Conservation (phyloP, 2,329 filamentous ascomycete genomes). For the Colletotrichum sp. region DNA sequence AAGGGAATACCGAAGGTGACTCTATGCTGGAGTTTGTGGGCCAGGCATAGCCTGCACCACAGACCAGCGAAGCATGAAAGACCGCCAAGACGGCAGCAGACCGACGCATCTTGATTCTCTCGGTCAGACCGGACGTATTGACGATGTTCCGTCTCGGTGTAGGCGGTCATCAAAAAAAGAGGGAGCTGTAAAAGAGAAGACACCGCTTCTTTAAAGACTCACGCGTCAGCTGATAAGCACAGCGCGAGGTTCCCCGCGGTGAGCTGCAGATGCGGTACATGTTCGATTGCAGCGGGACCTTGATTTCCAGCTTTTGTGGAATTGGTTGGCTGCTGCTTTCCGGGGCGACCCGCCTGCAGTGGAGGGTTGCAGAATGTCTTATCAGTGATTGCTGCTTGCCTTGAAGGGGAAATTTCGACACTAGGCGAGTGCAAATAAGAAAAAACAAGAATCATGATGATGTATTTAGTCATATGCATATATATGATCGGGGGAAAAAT, state of each 20-base stretch:
- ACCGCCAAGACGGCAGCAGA: neutral
- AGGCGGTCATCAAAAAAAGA: neutral
- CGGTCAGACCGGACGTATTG: neutral
- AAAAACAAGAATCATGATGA: neutral
- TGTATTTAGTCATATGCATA: neutral
- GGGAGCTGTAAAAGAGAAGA: neutral
- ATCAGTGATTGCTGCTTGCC: neutral
- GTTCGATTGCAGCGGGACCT: neutral
- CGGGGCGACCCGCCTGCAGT: neutral
- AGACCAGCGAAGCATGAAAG: neutral
- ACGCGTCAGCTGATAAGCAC: neutral
- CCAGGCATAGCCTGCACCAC: neutral
- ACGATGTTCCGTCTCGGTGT: neutral
- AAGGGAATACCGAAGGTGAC: conserved; percentile 35
- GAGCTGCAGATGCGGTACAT: neutral
- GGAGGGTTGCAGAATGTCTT: neutral
- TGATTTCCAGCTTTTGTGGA: neutral
- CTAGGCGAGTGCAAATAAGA: neutral
- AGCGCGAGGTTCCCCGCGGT: neutral
- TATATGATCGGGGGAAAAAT: neutral
- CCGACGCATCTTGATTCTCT: neutral
- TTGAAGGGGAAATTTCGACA: neutral
- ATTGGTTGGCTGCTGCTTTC: neutral
- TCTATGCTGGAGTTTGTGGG: neutral
- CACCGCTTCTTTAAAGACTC: neutral